Evolutionary conservation across 371 early-diverging fungal genomes (phyloP).

Genomic region (Scutellospora calospora): DNA sequence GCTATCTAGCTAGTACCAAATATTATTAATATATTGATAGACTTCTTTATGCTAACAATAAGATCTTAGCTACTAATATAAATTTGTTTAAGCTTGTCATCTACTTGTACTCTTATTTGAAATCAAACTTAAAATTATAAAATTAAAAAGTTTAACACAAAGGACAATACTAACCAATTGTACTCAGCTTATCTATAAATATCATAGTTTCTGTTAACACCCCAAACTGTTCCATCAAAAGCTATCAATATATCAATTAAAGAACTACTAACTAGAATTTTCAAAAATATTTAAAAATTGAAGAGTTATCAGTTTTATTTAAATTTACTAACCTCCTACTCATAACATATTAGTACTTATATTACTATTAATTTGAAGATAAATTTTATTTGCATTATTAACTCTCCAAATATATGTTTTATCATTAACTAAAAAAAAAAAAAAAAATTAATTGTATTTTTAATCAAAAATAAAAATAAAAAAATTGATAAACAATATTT

Average conservation of each 20-base stretch:
- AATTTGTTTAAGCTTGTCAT: conserved; percentile 7
- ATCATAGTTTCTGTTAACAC: neutral
- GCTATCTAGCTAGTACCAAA: neutral
- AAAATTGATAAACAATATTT: neutral
- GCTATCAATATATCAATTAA: neutral
- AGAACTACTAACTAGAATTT: neutral
- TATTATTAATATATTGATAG: neutral
- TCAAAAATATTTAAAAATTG: neutral
- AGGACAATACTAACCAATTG: neutral
- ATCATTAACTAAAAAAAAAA: neutral
- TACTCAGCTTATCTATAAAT: conserved; percentile 12
- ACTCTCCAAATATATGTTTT: neutral
- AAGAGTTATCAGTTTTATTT: neutral
- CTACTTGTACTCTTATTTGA: neutral
- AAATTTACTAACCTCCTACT: neutral
- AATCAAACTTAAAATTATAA: neutral
- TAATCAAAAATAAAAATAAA: neutral
- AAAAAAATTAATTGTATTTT: neutral
- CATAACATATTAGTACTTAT: no score
- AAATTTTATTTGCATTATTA: neutral
- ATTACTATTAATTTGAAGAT: neutral
- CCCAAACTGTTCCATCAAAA: conserved; percentile 36
- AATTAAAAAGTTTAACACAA: neutral
- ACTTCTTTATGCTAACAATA: conserved; percentile 16
- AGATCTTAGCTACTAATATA: neutral